Percentiles rank a stretch among this genome's conserved stretches.
These are phyloP conservation scores for Pilasporangium apinafurcum DNA, from an alignment of 352 stramenopile species.

Conservation along the genomic window DNA sequence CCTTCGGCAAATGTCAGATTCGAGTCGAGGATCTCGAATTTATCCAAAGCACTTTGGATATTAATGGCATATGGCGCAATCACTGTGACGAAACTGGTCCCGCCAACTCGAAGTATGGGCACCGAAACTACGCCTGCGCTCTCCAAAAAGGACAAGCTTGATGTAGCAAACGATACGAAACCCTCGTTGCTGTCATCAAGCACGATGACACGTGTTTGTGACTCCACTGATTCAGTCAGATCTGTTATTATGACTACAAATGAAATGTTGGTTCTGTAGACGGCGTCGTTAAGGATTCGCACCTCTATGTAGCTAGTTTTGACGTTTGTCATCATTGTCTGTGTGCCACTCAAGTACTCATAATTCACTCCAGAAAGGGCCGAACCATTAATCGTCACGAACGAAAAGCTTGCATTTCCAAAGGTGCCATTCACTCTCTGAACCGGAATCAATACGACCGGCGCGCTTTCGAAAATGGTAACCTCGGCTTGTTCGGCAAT, in stretches of 20 bases:
- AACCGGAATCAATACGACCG: slow-evolving; percentile 21
- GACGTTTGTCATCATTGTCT: slow-evolving; percentile 19
- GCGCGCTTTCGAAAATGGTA: slow-evolving; percentile 18
- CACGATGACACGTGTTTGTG: slow-evolving; percentile 24
- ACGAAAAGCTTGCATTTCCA: slow-evolving; percentile 26
- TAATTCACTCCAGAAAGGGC: slow-evolving; percentile 33
- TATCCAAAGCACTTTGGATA: slow-evolving; percentile 10
- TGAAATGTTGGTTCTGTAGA: slow-evolving; percentile 32
- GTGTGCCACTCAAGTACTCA: not conserved
- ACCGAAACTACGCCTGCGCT: slow-evolving; percentile 17
- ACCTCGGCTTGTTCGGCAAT: slow-evolving; percentile 11
- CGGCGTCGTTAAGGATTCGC: slow-evolving; percentile 28
- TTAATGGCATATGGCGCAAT: slow-evolving; percentile 15
- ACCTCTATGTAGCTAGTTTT: slow-evolving; percentile 20
- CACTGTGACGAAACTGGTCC: slow-evolving; percentile 13
- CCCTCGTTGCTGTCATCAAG: slow-evolving; percentile 50
- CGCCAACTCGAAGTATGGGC: slow-evolving; percentile 19
- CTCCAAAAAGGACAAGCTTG: slow-evolving; percentile 16
- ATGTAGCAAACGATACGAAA: slow-evolving; percentile 27
- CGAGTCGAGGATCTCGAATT: slow-evolving; percentile 27
- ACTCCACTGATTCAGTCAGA: slow-evolving; percentile 7
- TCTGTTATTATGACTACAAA: slow-evolving; percentile 38
- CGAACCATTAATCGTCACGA: slow-evolving; percentile 21
- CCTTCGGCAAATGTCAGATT: slow-evolving; percentile 26
- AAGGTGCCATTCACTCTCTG: slow-evolving; percentile 44